These are phyloP conservation scores for Picocystis sp. DNA, from an alignment of 163 green algal species.

Conservation along the genomic window DNA sequence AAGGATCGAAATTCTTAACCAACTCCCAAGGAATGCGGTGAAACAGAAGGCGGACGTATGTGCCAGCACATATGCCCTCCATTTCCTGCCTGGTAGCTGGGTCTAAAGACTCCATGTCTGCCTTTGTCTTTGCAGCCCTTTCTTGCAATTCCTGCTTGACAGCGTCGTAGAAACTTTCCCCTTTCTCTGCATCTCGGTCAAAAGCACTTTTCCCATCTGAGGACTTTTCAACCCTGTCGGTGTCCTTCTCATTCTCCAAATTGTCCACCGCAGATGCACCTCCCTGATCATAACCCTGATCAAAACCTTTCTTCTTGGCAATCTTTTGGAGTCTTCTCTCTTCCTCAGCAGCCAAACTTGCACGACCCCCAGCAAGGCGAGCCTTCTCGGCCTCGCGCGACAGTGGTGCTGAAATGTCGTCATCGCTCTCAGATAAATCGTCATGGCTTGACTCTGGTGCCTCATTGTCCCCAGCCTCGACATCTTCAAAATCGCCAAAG, in stretches of 20 bases:
- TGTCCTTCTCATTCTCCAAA: not conserved
- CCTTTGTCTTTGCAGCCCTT: slow-evolving; percentile 33
- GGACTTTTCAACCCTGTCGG: not conserved
- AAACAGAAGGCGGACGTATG: slow-evolving; percentile 79
- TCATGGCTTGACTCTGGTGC: not conserved
- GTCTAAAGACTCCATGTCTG: slow-evolving; percentile 59
- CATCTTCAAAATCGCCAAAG: slow-evolving; percentile 83
- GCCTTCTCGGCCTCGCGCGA: slow-evolving; percentile 4
- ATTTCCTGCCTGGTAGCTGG: slow-evolving; percentile 40
- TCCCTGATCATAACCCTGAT: slow-evolving; percentile 46
- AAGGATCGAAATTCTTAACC: slow-evolving; percentile 62
- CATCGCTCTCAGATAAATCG: slow-evolving; percentile 2
- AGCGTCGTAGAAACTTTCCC: slow-evolving; percentile 68
- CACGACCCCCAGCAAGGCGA: slow-evolving; percentile 15
- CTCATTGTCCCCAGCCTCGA: slow-evolving; percentile 56
- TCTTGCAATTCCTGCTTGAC: slow-evolving; percentile 72
- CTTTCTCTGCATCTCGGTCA: slow-evolving; percentile 6
- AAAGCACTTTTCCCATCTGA: slow-evolving; percentile 2
- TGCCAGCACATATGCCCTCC: slow-evolving; percentile 68
- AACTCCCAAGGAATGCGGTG: slow-evolving; percentile 67
- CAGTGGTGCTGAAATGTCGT: slow-evolving; percentile 38
- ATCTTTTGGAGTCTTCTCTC: slow-evolving; percentile 29
- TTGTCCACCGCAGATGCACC: slow-evolving; percentile 5
- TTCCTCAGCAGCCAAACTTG: slow-evolving; percentile 28
- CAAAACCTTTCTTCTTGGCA: slow-evolving; percentile 74